A percentile compares a stretch with the other conserved stretches of the same genome.
Conservation (phyloP, 306 rosid species). For the Prunus dulcis region DNA sequence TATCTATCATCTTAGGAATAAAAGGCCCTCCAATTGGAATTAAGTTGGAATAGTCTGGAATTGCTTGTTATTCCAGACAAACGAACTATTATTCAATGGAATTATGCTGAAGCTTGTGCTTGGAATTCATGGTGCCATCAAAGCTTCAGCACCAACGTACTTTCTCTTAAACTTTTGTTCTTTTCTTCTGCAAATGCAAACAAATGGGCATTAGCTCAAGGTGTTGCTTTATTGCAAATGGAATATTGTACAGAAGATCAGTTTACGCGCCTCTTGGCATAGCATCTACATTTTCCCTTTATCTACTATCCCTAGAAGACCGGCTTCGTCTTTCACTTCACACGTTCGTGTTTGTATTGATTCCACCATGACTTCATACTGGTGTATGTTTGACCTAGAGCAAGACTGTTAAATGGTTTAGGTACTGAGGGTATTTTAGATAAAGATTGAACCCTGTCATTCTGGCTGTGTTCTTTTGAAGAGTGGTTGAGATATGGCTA, state of each 20-base stretch:
- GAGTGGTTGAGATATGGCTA: not conserved
- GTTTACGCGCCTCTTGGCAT: not conserved
- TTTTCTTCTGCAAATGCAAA: constrained; percentile 13
- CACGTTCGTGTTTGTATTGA: not conserved
- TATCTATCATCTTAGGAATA: not conserved
- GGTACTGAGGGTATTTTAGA: not conserved
- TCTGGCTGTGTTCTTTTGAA: not conserved
- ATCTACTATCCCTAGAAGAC: not conserved
- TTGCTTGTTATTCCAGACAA: not conserved
- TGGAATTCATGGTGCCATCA: not conserved
- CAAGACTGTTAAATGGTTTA: not conserved
- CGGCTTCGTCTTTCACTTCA: not conserved
- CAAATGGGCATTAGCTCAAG: not conserved
- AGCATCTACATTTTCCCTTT: not conserved
- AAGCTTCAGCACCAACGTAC: not conserved
- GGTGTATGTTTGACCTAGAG: not conserved
- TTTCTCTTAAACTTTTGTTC: not conserved
- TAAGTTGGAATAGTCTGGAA: not conserved
- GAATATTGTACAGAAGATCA: not conserved
- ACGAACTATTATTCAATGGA: constrained; percentile 12
- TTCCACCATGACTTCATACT: not conserved
- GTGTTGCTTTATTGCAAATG: not conserved
- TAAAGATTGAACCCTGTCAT: not conserved
- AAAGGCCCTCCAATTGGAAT: not conserved
- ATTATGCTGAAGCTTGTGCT: not conserved